phyloP scores from a whole-genome alignment of 345 rosid species.

The Arabidopsis arenosa region DNA sequence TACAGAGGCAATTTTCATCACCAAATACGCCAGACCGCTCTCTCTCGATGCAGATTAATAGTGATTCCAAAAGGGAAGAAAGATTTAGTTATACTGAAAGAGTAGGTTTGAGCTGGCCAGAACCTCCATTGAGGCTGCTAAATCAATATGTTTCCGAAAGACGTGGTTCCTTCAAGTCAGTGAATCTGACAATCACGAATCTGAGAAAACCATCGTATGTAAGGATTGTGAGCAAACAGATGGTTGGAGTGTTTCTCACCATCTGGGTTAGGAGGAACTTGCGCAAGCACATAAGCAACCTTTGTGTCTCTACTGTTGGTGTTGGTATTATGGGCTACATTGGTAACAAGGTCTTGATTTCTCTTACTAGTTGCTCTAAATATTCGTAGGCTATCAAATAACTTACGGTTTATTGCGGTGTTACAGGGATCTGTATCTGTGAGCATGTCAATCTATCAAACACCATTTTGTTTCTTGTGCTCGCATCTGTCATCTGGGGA shows the following conservation, averaged over 20 bases:
- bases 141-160: constrained; percentile 64
- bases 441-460: constrained; percentile 94
- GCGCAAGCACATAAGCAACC: constrained; percentile 80
- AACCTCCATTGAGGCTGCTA: constrained; percentile 65
- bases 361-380: not conserved
- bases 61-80: constrained; percentile 53
- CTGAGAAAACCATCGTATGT: constrained; percentile 69
- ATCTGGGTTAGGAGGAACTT: constrained; percentile 89
- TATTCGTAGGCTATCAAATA: constrained; percentile 14
- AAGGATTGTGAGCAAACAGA: constrained; percentile 87
- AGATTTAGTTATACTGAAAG: constrained; percentile 65
- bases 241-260: constrained; percentile 91
- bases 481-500: constrained; percentile 90
- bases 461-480: constrained; percentile 82
- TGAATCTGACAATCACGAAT: constrained; percentile 60
- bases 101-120: constrained; percentile 86
- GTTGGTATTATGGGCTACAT: constrained; percentile 98
- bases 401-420: not conserved
- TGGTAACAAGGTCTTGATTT: constrained; percentile 82
- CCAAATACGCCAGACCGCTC: constrained; percentile 60
- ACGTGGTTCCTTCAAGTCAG: constrained; percentile 59
- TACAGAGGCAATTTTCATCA: constrained; percentile 60
- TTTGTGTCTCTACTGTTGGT: constrained; percentile 87
- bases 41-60: constrained; percentile 53
- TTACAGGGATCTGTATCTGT: constrained; percentile 90